Evolutionary conservation across 1,284 basidiomycete species (phyloP).

Genomic region (Fistulinella cinereoalba): DNA sequence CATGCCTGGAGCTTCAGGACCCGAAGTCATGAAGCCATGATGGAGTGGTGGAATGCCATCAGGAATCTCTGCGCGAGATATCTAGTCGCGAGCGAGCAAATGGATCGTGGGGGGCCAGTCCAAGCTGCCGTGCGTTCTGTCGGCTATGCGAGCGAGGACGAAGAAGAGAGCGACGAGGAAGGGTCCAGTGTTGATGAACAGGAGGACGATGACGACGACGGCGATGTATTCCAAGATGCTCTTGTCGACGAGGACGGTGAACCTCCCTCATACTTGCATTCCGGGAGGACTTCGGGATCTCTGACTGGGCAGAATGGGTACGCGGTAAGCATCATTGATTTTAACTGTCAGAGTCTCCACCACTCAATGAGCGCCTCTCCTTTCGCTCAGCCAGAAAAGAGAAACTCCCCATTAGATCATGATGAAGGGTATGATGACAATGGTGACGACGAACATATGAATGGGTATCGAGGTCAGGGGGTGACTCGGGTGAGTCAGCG

Average conservation of each 20-base stretch:
- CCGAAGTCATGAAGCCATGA: slow-evolving; percentile 93
- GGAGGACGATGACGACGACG: slow-evolving; percentile 58
- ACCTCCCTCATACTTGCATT: slow-evolving; percentile 50
- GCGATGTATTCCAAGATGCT: slow-evolving; percentile 35
- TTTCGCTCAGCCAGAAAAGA: slow-evolving; percentile 40
- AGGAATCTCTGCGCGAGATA: slow-evolving; percentile 96
- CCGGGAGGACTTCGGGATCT: slow-evolving; percentile 54
- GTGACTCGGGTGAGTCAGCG: slow-evolving; percentile 57
- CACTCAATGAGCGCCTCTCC: slow-evolving; percentile 25
- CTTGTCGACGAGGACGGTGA: slow-evolving; percentile 43
- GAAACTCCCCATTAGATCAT: slow-evolving; percentile 11
- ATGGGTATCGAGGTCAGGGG: slow-evolving; percentile 41
- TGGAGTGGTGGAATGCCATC: slow-evolving; percentile 99
- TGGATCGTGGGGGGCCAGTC: slow-evolving; percentile 92
- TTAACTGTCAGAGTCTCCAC: background rate
- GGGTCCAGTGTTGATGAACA: slow-evolving; percentile 76
- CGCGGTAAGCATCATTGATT: slow-evolving; percentile 48
- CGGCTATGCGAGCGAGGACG: slow-evolving; percentile 81
- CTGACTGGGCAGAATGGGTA: slow-evolving; percentile 37
- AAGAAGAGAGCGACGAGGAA: slow-evolving; percentile 62
- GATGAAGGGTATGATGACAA: slow-evolving; percentile 6
- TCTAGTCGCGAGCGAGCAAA: slow-evolving; percentile 90
- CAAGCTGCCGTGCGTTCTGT: slow-evolving; percentile 88
- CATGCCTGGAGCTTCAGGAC: slow-evolving; percentile 92
- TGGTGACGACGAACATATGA: slow-evolving; percentile 20